Percentiles rank a stretch among this genome's conserved stretches.
Conservation (phyloP, 1,139 yeast species). For the Scheffersomyces lignicola region DNA sequence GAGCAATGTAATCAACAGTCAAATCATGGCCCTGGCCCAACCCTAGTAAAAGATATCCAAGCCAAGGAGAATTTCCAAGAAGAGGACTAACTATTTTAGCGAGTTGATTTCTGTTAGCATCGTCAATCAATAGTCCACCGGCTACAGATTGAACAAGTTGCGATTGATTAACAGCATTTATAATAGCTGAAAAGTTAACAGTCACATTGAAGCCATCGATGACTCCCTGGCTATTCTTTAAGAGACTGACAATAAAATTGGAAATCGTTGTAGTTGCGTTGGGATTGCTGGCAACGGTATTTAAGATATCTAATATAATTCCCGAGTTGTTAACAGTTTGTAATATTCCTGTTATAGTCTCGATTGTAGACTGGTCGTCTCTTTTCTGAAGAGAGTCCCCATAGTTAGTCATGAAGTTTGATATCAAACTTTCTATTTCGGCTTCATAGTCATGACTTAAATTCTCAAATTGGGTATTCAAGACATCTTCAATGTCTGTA, state of each 20-base stretch:
- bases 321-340: constrained; percentile 28
- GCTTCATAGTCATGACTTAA: neutral
- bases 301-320: constrained; percentile 27
- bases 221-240: constrained; percentile 40
- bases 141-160: constrained; percentile 29
- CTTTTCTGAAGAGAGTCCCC: constrained; percentile 13
- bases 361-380: constrained; percentile 16
- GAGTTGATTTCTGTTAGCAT: constrained; percentile 26
- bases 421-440: constrained; percentile 1
- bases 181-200: constrained; percentile 22
- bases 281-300: constrained; percentile 25
- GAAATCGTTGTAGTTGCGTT: constrained; percentile 7
- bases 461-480: neutral
- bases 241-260: neutral
- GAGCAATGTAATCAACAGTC: constrained; percentile 29
- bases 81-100: constrained; percentile 25
- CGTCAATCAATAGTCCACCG: constrained; percentile 27
- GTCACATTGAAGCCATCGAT: constrained; percentile 33
- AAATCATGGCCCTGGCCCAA: constrained; percentile 32
- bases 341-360: constrained; percentile 22
- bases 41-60: constrained; percentile 29
- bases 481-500: neutral
- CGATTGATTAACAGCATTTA: constrained; percentile 19
- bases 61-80: constrained; percentile 24
- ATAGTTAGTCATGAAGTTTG: constrained; percentile 1